phyloP scores from a whole-genome alignment of 768 basidiomycete genomes.

The Kwoniella newhampshirensis region DNA sequence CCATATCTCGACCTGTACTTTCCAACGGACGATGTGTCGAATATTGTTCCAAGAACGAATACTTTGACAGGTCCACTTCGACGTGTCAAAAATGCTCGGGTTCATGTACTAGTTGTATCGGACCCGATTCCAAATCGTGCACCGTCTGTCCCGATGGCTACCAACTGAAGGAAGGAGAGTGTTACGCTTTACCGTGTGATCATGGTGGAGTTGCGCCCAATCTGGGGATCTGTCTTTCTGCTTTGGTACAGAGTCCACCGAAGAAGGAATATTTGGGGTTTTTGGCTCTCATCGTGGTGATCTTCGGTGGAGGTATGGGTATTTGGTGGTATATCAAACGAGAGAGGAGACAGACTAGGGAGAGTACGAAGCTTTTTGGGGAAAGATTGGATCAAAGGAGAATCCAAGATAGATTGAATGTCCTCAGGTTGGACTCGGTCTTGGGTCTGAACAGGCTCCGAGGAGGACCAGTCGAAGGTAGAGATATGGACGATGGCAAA shows the following conservation, averaged over 20 bases:
- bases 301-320: conserved; percentile 15
- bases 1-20: conserved; percentile 32
- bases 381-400: conserved; percentile 29
- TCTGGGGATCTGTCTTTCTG: conserved; percentile 32
- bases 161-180: conserved; percentile 34
- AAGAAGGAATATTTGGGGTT: conserved; percentile 25
- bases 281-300: conserved; percentile 15
- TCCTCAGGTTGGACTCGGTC: conserved; percentile 24
- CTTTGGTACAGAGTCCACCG: conserved; percentile 19
- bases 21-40: conserved; percentile 36
- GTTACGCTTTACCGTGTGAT: conserved; percentile 25
- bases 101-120: conserved; percentile 39
- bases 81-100: conserved; percentile 38
- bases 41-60: conserved; percentile 35
- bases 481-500: background rate
- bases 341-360: conserved; percentile 30
- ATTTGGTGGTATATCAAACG: conserved; percentile 37
- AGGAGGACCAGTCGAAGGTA: background rate
- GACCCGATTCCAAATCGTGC: conserved; percentile 23
- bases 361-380: conserved; percentile 39
- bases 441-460: conserved; percentile 30
- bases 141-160: conserved; percentile 42
- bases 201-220: conserved; percentile 21
- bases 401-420: conserved; percentile 20
- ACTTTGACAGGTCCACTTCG: conserved; percentile 29